phyloP scores from a whole-genome alignment of 768 basidiomycete species.

The Boletus speciosus region DNA sequence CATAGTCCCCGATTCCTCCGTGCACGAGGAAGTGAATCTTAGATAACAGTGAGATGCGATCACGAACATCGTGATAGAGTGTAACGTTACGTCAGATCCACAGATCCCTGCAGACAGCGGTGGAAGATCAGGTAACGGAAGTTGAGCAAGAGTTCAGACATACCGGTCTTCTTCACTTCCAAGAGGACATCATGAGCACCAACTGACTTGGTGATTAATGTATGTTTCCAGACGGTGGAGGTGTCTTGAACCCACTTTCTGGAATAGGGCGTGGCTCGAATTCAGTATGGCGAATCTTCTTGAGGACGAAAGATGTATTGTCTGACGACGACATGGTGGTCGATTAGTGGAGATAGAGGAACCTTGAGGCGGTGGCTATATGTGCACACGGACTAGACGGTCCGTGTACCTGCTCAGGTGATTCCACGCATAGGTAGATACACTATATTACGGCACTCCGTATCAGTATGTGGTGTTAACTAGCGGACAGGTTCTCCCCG shows the following conservation, averaged over 20 bases:
- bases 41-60: constrained; percentile 4
- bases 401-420: constrained; percentile 5
- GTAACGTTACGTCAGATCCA: constrained; percentile 70
- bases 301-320: constrained; percentile 79
- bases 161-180: constrained; percentile 88
- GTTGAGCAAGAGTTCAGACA: constrained; percentile 16
- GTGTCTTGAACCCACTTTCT: constrained; percentile 43
- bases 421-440: background rate
- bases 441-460: no score
- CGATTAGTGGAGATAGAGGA: background rate
- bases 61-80: background rate
- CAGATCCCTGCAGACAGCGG: constrained; percentile 63
- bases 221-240: background rate
- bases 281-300: constrained; percentile 58
- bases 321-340: constrained; percentile 49
- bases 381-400: constrained; percentile 6
- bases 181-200: constrained; percentile 78
- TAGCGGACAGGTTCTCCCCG: background rate
- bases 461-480: no score
- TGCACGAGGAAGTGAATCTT: constrained; percentile 79
- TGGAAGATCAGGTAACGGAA: constrained; percentile 10
- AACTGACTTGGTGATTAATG: constrained; percentile 38
- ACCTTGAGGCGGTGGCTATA: background rate
- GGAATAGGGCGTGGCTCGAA: constrained; percentile 79
- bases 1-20: constrained; percentile 76